Evolutionary conservation across 306 rosid species (phyloP).

Genomic region (Glycyrrhiza uralensis): DNA sequence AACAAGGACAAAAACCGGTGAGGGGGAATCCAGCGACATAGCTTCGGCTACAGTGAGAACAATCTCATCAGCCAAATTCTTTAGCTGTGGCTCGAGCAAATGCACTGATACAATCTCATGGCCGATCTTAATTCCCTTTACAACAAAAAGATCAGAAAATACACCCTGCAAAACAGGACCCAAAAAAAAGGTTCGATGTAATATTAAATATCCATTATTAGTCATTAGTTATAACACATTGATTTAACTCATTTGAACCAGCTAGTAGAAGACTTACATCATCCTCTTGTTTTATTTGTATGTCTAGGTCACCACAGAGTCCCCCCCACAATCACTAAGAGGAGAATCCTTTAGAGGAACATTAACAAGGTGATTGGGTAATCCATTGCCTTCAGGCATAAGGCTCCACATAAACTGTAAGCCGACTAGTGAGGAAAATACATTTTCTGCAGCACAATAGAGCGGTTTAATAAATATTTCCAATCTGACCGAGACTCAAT

Average conservation of each 20-base stretch:
- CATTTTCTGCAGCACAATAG: constrained; percentile 70
- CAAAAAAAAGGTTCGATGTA: constrained; percentile 23
- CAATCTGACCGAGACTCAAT: constrained; percentile 7
- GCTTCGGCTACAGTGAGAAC: constrained; percentile 96
- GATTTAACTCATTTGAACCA: constrained; percentile 31
- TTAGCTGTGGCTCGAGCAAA: constrained; percentile 68
- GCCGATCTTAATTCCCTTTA: constrained; percentile 83
- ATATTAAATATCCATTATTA: constrained; percentile 14
- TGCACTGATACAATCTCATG: constrained; percentile 78
- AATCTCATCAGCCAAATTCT: constrained; percentile 69
- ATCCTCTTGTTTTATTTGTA: constrained; percentile 85
- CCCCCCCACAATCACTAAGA: constrained; percentile 91
- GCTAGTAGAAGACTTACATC: constrained; percentile 56
- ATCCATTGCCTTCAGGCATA: constrained; percentile 50
- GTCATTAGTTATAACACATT: background rate
- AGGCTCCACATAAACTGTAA: constrained; percentile 84
- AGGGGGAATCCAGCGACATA: constrained; percentile 85
- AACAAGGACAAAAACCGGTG: constrained; percentile 83
- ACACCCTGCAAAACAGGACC: constrained; percentile 73
- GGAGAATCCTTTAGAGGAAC: constrained; percentile 92
- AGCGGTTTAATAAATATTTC: constrained; percentile 14
- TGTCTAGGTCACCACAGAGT: constrained; percentile 80
- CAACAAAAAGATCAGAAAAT: constrained; percentile 82
- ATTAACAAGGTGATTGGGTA: constrained; percentile 73
- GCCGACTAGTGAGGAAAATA: constrained; percentile 92